Conservation (phyloP, 108 stramenopile genomes). For the Nannochloropsis oceanica region DNA sequence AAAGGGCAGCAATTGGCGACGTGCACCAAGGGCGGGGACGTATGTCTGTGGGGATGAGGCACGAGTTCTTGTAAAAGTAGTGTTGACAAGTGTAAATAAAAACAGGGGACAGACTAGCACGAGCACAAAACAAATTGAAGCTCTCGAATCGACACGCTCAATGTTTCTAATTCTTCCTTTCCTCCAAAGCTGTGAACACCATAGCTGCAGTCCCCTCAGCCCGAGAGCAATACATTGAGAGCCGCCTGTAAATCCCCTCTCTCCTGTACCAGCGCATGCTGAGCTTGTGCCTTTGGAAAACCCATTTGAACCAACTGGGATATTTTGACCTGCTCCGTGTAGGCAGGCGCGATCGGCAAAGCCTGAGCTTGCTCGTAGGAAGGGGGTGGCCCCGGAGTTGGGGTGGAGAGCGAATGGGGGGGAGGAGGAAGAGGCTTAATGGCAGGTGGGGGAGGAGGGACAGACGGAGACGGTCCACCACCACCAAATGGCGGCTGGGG, state of each 20-base stretch:
- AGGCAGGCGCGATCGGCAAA: background rate
- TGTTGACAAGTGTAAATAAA: too few relatives aligned
- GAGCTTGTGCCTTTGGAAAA: background rate
- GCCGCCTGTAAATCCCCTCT: slow-evolving; percentile 6
- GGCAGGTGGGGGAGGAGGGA: background rate
- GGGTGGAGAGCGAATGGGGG: background rate
- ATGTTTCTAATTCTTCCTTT: background rate
- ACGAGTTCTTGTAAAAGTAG: background rate
- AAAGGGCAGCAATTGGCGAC: background rate
- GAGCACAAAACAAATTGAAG: too few relatives aligned
- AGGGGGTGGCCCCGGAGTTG: background rate
- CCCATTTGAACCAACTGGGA: slow-evolving; percentile 11
- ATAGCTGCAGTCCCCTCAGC: background rate
- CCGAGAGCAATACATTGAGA: slow-evolving; percentile 2
- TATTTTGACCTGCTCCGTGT: background rate
- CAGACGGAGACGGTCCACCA: background rate
- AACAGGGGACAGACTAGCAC: too few relatives aligned
- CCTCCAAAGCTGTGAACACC: background rate
- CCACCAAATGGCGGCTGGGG: background rate
- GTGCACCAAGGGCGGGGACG: background rate
- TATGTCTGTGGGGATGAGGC: background rate
- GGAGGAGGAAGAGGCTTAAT: background rate
- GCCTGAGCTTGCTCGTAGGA: background rate
- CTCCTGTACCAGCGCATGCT: background rate
- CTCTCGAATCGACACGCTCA: background rate